Percentiles rank a stretch among this genome's conserved stretches.
phyloP scores from a whole-genome alignment of 2,329 filamentous ascomycete genomes.

The Proliferodiscus dingleyae region DNA sequence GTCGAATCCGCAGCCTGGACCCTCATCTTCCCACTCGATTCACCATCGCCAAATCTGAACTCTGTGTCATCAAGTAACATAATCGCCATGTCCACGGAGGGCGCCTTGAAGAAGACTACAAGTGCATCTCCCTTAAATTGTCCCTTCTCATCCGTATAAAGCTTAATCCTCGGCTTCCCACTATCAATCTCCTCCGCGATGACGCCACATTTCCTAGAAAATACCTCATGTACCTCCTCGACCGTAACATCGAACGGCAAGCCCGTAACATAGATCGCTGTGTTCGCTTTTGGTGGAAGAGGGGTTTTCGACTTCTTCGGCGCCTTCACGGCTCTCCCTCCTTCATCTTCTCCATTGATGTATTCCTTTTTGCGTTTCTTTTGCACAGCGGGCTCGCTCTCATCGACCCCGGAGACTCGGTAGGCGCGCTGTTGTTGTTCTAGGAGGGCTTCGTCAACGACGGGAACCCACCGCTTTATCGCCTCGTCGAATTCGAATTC shows the following conservation, averaged over 20 bases:
- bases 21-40: conserved; percentile 58
- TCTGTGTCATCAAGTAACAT: conserved; percentile 76
- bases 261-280: conserved; percentile 86
- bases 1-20: conserved; percentile 83
- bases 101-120: conserved; percentile 89
- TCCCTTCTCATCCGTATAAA: conserved; percentile 78
- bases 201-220: conserved; percentile 79
- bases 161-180: conserved; percentile 81
- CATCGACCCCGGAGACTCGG: conserved; percentile 54
- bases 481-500: conserved; percentile 78
- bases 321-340: conserved; percentile 29
- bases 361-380: conserved; percentile 48
- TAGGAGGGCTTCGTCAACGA: conserved; percentile 56
- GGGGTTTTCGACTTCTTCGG: conserved; percentile 31
- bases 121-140: conserved; percentile 91
- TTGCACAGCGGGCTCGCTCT: conserved; percentile 44
- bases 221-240: conserved; percentile 76
- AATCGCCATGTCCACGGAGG: conserved; percentile 84
- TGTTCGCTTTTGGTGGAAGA: conserved; percentile 58
- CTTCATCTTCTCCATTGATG: conserved; percentile 42
- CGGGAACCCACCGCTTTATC: conserved; percentile 70
- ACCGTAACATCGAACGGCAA: conserved; percentile 74
- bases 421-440: conserved; percentile 59
- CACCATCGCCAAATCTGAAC: conserved; percentile 59
- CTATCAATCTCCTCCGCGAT: conserved; percentile 93